Evolutionary conservation across 306 rosid species (phyloP).

Genomic region (Phaseolus lunatus): DNA sequence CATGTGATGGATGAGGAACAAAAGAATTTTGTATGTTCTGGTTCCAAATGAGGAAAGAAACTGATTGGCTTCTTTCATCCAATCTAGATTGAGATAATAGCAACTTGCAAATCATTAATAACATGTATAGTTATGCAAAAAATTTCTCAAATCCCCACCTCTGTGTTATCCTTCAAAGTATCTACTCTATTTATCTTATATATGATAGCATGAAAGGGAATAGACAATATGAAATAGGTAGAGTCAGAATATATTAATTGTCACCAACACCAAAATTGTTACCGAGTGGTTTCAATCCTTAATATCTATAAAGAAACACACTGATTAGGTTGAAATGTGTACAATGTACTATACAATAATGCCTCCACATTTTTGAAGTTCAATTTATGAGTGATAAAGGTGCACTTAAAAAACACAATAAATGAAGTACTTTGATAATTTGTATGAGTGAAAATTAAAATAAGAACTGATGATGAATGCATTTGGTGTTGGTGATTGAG

Average conservation of each 20-base stretch:
- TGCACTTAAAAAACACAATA: neutral
- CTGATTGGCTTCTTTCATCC: constrained; percentile 13
- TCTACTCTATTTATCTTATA: neutral
- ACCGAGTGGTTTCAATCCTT: neutral
- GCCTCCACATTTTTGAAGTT: neutral
- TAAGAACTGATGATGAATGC: neutral
- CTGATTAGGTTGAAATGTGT: neutral
- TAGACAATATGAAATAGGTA: neutral
- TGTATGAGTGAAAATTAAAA: neutral
- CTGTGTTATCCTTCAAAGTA: constrained; percentile 33
- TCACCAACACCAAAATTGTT: constrained; percentile 6
- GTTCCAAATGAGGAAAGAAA: constrained; percentile 34
- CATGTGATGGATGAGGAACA: constrained; percentile 41
- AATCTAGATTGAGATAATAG: constrained; percentile 39
- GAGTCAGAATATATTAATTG: neutral
- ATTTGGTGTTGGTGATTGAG: too few species aligned
- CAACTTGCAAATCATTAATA: constrained; percentile 37
- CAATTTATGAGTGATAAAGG: neutral
- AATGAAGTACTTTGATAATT: neutral
- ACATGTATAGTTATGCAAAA: constrained; percentile 25
- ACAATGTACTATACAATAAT: neutral
- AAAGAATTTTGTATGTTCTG: constrained; percentile 39
- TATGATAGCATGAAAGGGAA: neutral
- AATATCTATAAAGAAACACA: neutral
- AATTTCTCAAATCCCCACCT: constrained; percentile 12